phyloP scores from a whole-genome alignment of 352 stramenopile genomes.

The Phytophthora hybrid region DNA sequence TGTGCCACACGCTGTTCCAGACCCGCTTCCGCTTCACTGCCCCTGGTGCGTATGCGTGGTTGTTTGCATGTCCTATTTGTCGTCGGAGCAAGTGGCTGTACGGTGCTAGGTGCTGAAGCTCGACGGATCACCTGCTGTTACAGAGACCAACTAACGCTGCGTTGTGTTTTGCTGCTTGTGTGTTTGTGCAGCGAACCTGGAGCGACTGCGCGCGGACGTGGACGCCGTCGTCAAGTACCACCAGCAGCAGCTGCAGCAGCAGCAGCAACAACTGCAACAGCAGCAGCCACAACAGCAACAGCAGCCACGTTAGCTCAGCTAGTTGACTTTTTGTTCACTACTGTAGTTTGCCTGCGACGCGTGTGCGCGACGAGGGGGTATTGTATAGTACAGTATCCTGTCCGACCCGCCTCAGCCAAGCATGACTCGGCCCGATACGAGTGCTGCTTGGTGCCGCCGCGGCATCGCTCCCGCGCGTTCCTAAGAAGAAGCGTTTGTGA shows the following conservation, averaged over 20 bases:
- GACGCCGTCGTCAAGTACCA: slow-evolving; percentile 56
- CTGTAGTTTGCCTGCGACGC: slow-evolving; percentile 2
- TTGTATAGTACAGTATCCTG: too few species aligned
- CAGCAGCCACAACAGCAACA: slow-evolving; percentile 39
- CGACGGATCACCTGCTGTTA: too few species aligned
- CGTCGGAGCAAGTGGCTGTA: too few species aligned
- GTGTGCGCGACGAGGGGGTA: background rate
- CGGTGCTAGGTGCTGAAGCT: too few species aligned
- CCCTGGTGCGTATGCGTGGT: slow-evolving; percentile 55
- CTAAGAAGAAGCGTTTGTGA: slow-evolving; percentile 25
- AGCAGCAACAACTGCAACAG: slow-evolving; percentile 30
- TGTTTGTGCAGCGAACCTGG: slow-evolving; percentile 45
- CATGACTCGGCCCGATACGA: background rate
- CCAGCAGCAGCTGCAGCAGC: slow-evolving; percentile 47
- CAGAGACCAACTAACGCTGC: slow-evolving; percentile 1
- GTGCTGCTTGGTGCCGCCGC: slow-evolving; percentile 11
- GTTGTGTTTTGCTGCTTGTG: slow-evolving; percentile 24
- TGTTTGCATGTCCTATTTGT: background rate
- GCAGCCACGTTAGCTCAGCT: slow-evolving; percentile 36
- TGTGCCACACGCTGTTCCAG: slow-evolving; percentile 90
- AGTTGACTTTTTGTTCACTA: slow-evolving; percentile 30
- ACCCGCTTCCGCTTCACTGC: slow-evolving; percentile 82
- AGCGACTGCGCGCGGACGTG: slow-evolving; percentile 49
- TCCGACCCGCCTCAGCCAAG: slow-evolving; percentile 1
- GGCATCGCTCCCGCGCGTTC: background rate